These are phyloP conservation scores for Henckelia pumila DNA, from an alignment of 257 asterid species.

Conservation along the genomic window DNA sequence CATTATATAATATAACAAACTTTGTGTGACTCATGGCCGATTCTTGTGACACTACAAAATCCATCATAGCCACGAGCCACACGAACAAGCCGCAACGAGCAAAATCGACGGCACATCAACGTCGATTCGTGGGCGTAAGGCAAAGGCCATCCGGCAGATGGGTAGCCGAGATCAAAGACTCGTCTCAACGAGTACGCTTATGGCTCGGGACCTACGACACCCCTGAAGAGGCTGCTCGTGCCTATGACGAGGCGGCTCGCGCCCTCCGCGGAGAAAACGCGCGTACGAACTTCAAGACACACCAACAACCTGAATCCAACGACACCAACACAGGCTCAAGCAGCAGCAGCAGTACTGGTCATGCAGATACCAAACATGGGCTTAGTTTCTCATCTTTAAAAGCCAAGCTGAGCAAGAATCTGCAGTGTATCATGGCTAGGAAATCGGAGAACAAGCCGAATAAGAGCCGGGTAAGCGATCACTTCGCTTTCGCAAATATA, in stretches of 20 bases:
- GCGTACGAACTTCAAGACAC: conserved; percentile 55
- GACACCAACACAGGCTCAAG: neutral
- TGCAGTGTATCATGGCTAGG: conserved; percentile 72
- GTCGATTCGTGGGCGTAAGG: conserved; percentile 74
- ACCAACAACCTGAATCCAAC: conserved; percentile 14
- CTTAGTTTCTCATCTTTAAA: conserved; percentile 73
- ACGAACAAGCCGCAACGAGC: conserved; percentile 25
- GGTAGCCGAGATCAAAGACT: conserved; percentile 95
- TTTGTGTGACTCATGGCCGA: conserved; percentile 41
- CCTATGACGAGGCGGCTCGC: conserved; percentile 85
- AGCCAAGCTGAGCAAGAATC: conserved; percentile 73
- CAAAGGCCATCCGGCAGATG: conserved; percentile 87
- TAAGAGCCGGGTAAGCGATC: conserved; percentile 78
- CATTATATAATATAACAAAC: neutral
- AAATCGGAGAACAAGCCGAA: conserved; percentile 57
- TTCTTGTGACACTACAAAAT: conserved; percentile 38
- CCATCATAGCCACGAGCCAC: conserved; percentile 28
- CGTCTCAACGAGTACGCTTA: conserved; percentile 67
- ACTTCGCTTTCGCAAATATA: conserved; percentile 80
- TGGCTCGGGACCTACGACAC: conserved; percentile 93
- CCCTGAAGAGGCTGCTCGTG: conserved; percentile 88
- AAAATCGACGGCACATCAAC: conserved; percentile 39
- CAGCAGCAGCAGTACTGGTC: conserved; percentile 27
- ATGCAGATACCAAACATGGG: conserved; percentile 42
- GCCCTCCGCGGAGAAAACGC: conserved; percentile 89